Evolutionary conservation across 768 basidiomycete genomes (phyloP).

Genomic region (Phaeotremella skinneri): DNA sequence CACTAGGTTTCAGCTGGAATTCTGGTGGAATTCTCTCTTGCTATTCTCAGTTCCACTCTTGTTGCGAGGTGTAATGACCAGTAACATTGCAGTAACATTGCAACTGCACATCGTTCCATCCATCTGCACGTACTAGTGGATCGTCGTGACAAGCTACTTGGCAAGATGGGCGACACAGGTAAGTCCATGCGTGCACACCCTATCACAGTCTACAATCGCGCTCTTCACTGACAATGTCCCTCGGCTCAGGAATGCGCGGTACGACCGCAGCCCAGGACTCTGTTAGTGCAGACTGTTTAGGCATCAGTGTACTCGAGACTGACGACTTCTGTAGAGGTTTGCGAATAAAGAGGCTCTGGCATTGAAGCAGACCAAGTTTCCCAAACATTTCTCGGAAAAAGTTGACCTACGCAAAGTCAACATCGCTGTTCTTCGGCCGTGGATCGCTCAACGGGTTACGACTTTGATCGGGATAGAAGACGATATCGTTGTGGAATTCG

Average conservation of each 20-base stretch:
- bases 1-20: neutral
- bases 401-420: slow-evolving; percentile 97
- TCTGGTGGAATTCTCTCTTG: too few relatives aligned
- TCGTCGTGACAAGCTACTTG: neutral
- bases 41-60: too few relatives aligned
- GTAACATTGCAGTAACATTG: slow-evolving; percentile 1
- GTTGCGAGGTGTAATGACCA: neutral
- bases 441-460: slow-evolving; percentile 81
- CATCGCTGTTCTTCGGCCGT: slow-evolving; percentile 82
- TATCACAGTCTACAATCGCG: neutral
- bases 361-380: slow-evolving; percentile 86
- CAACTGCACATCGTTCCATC: neutral
- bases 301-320: neutral
- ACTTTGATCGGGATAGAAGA: slow-evolving; percentile 92
- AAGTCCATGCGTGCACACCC: slow-evolving; percentile 5
- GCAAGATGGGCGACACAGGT: slow-evolving; percentile 35
- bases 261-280: slow-evolving; percentile 46
- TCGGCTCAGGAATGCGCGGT: slow-evolving; percentile 38
- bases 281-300: slow-evolving; percentile 18
- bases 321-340: slow-evolving; percentile 59
- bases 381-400: slow-evolving; percentile 83
- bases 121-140: neutral
- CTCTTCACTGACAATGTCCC: neutral
- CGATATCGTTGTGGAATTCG: slow-evolving; percentile 94
- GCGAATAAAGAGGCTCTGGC: slow-evolving; percentile 91